Evolutionary conservation across 495 filamentous ascomycete genomes (phyloP).

Genomic region (Talaromyces stipitatus): DNA sequence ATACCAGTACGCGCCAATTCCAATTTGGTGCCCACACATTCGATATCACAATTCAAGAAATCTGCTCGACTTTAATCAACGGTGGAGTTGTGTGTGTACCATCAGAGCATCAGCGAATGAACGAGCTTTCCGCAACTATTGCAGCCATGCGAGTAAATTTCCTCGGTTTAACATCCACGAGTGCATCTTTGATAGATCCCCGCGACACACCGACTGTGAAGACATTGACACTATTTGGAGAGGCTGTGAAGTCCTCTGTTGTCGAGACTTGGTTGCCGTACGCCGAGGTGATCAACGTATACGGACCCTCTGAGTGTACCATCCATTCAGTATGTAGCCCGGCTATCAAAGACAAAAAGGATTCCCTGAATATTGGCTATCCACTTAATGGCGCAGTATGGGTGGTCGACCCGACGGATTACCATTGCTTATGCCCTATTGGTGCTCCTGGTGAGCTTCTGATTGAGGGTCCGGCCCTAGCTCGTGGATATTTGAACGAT

Average conservation of each 20-base stretch:
- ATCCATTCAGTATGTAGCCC: neutral
- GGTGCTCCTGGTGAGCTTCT: conserved; percentile 50
- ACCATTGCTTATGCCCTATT: conserved; percentile 40
- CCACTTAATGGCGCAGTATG: conserved; percentile 28
- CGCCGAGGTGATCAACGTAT: conserved; percentile 45
- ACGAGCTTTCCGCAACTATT: conserved; percentile 23
- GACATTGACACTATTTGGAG: conserved; percentile 33
- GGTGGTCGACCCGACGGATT: conserved; percentile 44
- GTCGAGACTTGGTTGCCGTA: conserved; percentile 38
- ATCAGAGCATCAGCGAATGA: conserved; percentile 19
- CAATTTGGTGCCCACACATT: conserved; percentile 35
- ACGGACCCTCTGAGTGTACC: conserved; percentile 44
- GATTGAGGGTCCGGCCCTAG: conserved; percentile 49
- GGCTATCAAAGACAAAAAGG: conserved; percentile 1
- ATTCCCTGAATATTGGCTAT: conserved; percentile 15
- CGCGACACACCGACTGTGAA: conserved; percentile 25
- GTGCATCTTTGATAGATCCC: conserved; percentile 31
- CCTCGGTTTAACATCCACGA: conserved; percentile 34
- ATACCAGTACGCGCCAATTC: conserved; percentile 13
- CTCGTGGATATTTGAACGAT: conserved; percentile 43
- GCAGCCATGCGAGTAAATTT: conserved; percentile 28
- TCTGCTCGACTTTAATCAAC: conserved; percentile 22
- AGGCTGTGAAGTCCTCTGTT: conserved; percentile 35
- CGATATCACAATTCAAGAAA: conserved; percentile 27
- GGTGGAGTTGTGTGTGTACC: conserved; percentile 34